Evolutionary conservation across 2,329 filamentous ascomycete species (phyloP).

Genomic region (Graphilbum fragrans): DNA sequence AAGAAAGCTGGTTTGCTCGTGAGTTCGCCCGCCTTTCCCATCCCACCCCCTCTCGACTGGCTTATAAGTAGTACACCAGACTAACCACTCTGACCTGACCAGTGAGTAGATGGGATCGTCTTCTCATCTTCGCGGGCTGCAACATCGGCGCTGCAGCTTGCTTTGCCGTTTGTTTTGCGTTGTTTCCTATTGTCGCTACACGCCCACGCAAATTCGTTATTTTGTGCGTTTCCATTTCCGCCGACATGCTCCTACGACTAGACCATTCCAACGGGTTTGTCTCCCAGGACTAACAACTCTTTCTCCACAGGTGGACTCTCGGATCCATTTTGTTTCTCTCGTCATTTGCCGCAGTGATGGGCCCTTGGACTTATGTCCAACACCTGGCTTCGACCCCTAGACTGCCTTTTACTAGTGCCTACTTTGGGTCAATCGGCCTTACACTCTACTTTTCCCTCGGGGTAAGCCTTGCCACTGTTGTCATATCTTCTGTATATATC

Average conservation of each 20-base stretch:
- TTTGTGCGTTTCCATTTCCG: conserved; percentile 79
- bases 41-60: conserved; percentile 12
- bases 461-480: conserved; percentile 44
- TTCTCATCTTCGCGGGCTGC: conserved; percentile 84
- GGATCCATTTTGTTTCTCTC: conserved; percentile 81
- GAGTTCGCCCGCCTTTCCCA: conserved; percentile 35
- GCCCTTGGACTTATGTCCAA: conserved; percentile 67
- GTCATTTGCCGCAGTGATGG: conserved; percentile 93
- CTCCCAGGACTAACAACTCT: conserved; percentile 1
- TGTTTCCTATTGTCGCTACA: conserved; percentile 73
- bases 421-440: conserved; percentile 84
- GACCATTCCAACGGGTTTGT: no score
- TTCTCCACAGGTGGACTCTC: conserved; percentile 73
- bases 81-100: conserved; percentile 16
- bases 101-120: conserved; percentile 96
- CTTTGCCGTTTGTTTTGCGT: conserved; percentile 84
- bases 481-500: not conserved
- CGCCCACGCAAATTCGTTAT: conserved; percentile 91
- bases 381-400: conserved; percentile 78
- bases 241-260: no score
- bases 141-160: conserved; percentile 81
- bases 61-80: conserved; percentile 5
- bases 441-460: conserved; percentile 88
- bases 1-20: conserved; percentile 93
- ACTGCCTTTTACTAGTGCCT: conserved; percentile 84